Percentiles rank a stretch among this genome's conserved stretches.
phyloP scores from a whole-genome alignment of 345 rosid genomes.

The Stellera chamaejasme region DNA sequence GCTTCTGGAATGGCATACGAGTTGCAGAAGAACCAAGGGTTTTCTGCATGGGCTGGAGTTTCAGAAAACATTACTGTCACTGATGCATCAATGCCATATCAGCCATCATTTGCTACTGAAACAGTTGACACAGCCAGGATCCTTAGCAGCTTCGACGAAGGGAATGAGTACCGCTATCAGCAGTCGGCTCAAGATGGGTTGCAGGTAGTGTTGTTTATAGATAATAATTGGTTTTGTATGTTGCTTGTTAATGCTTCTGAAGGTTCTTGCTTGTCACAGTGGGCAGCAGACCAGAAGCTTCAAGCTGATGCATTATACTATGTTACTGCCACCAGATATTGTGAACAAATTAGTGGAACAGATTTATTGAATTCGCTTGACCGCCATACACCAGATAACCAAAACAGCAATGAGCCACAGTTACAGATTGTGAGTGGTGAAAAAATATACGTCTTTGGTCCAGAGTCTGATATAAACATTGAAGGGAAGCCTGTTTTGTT shows the following conservation, averaged over 20 bases:
- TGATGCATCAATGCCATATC: conserved; percentile 33
- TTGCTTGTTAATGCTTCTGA: neutral
- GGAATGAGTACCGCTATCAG: conserved; percentile 40
- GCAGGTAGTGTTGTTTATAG: conserved; percentile 35
- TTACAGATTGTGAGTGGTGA: conserved; percentile 27
- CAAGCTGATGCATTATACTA: conserved; percentile 28
- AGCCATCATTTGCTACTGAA: conserved; percentile 20
- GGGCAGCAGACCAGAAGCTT: conserved; percentile 30
- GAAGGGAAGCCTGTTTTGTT: conserved; percentile 43
- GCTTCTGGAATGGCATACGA: conserved; percentile 38
- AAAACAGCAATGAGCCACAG: conserved; percentile 17
- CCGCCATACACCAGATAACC: conserved; percentile 10
- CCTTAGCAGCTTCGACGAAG: conserved; percentile 27
- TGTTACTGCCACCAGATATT: conserved; percentile 22
- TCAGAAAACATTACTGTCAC: conserved; percentile 37
- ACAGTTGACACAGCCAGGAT: conserved; percentile 29
- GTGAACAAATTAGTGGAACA: conserved; percentile 28
- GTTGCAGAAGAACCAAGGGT: conserved; percentile 38
- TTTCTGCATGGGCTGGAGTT: conserved; percentile 60
- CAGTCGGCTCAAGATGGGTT: conserved; percentile 34
- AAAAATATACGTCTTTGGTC: conserved; percentile 13
- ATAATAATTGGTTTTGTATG: neutral
- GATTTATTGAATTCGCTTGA: conserved; percentile 16
- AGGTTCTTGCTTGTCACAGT: conserved; percentile 15
- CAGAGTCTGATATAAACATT: conserved; percentile 21